Base-by-base conservation (phyloP, 2,329 filamentous ascomycete species). In the Sordariomycetes sp. region DNA sequence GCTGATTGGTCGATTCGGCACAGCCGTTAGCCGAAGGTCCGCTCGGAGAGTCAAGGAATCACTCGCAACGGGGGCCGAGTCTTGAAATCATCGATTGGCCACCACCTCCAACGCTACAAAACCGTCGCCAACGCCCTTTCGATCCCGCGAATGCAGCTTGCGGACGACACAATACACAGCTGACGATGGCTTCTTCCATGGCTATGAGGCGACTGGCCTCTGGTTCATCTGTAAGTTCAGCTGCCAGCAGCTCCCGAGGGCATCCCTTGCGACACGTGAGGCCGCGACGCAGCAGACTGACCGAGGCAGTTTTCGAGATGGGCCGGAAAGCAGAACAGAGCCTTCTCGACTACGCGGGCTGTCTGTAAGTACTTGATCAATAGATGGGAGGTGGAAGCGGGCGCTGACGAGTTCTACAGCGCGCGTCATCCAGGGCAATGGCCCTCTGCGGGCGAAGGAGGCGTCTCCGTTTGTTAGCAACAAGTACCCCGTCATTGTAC, bases 401-500 rank as follows among this genome's bases (percentile, higher is more conserved):
- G 7, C 8, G 20, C 28, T 17, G 17, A 8, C 28, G 37, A 28
- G 21, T 14, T 25, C n/a, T 29, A 30, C 50, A 87, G 85, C 86
- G 54, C 80, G 82, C 59, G 85, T 96, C 58, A 84, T 94, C 59
- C 79, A 83, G 50, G n/a, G n/a, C n/a, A 90, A 82, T 63, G 76
- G 79, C 48, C 85, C 86, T 46, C 72, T 96, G 46, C 81, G 87
- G 60, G 92, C 90, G 38, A 94, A 93, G 70, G 88, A 95, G 70
- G 88, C 88, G 21, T 85, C 85, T 43, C 80, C 85, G 31, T 85
- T 86, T 56, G 75, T 94, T 51, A 84, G 80, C 62, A 81, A 72
- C 62, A 92, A 94, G 65, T 96, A 98, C 63, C 84, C 87, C 33
- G 85, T 98, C 51, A 88, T 98, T 61, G 83, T 86, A 75, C 63